Conservation (phyloP, 768 basidiomycete genomes). For the Russula compacta region DNA sequence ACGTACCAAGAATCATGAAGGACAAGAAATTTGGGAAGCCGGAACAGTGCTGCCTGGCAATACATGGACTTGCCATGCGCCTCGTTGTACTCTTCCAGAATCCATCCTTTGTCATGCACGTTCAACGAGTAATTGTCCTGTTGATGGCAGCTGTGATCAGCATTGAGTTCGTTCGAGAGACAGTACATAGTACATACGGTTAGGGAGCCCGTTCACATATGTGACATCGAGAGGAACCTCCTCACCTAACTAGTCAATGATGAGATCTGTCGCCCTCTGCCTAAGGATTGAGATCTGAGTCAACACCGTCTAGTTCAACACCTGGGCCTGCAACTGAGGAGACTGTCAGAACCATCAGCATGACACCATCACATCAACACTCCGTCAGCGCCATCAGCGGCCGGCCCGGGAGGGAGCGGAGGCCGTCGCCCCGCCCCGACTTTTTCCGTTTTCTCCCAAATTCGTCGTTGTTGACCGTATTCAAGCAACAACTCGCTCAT, state of each 20-base stretch:
- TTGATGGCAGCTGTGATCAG: not conserved
- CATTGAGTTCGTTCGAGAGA: not conserved
- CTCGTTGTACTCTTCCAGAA: constrained; percentile 37
- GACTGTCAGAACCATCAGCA: too few relatives aligned
- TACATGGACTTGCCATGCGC: constrained; percentile 42
- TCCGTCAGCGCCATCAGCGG: too few relatives aligned
- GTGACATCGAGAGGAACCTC: constrained; percentile 40
- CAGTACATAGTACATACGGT: constrained; percentile 30
- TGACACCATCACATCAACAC: too few relatives aligned
- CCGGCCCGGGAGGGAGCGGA: too few relatives aligned
- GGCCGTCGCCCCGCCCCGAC: too few relatives aligned
- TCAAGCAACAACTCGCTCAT: too few relatives aligned
- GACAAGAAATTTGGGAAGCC: constrained; percentile 17
- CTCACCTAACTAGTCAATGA: constrained; percentile 29
- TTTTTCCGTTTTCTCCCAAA: too few relatives aligned
- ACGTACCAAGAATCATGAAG: constrained; percentile 3
- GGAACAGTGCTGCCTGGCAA: constrained; percentile 33
- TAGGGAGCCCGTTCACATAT: constrained; percentile 48
- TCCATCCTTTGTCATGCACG: constrained; percentile 21
- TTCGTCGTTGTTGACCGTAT: too few relatives aligned
- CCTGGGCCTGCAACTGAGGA: too few relatives aligned
- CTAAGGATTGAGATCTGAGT: constrained; percentile 3
- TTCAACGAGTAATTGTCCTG: constrained; percentile 9
- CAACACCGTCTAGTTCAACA: constrained; percentile 41
- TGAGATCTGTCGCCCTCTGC: not conserved